These are phyloP conservation scores for Trifolium subterraneum DNA, from an alignment of 306 rosid genomes.

Conservation along the genomic window DNA sequence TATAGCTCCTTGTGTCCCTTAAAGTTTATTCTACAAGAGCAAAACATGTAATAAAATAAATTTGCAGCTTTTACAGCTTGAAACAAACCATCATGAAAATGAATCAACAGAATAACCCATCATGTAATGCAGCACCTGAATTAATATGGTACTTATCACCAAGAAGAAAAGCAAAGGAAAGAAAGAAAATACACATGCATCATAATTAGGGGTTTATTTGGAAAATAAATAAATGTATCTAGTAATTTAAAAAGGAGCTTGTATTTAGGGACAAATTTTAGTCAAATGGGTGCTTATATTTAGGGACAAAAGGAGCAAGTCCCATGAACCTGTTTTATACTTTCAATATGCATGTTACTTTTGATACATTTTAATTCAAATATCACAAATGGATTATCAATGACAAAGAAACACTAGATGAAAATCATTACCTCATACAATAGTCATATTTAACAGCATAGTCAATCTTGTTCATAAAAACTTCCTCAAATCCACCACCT, in stretches of 20 bases:
- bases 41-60: slow-evolving; percentile 37
- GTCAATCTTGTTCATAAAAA: slow-evolving; percentile 85
- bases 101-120: slow-evolving; percentile 16
- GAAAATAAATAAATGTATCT: too few relatives aligned
- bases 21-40: slow-evolving; percentile 69
- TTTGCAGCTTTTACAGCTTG: slow-evolving; percentile 28
- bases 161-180: slow-evolving; percentile 22
- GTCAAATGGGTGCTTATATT: too few relatives aligned
- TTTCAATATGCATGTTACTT: slow-evolving; percentile 13
- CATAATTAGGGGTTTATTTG: background rate
- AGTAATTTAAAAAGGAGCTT: too few relatives aligned
- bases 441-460: slow-evolving; percentile 80
- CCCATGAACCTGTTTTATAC: background rate
- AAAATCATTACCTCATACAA: slow-evolving; percentile 70
- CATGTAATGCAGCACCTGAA: slow-evolving; percentile 6
- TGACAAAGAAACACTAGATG: slow-evolving; percentile 10
- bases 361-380: slow-evolving; percentile 3
- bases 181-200: slow-evolving; percentile 3
- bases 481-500: slow-evolving; percentile 88
- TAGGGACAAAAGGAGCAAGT: background rate
- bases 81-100: slow-evolving; percentile 33
- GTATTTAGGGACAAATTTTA: too few relatives aligned
- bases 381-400: slow-evolving; percentile 16
- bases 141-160: slow-evolving; percentile 21
- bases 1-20: slow-evolving; percentile 65